These are phyloP conservation scores for Cordyceps fumosorosea DNA, from an alignment of 2,329 filamentous ascomycete species.

Conservation along the genomic window DNA sequence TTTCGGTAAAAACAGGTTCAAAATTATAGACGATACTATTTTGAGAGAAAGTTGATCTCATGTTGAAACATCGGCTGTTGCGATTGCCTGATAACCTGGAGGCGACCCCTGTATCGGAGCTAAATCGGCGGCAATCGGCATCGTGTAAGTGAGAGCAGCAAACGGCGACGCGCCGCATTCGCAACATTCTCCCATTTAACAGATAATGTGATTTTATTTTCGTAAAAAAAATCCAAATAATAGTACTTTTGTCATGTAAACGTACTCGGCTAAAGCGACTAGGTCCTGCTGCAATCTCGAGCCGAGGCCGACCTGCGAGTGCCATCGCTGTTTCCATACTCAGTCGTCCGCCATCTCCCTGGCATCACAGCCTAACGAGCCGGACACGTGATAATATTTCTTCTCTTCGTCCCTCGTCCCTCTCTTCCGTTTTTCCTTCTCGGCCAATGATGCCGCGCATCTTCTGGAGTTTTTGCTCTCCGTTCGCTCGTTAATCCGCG, in stretches of 20 bases:
- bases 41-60: not conserved
- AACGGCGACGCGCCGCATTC: slow-evolving; percentile 7
- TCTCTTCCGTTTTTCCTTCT: not conserved
- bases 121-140: not conserved
- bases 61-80: not conserved
- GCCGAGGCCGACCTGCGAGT: not conserved
- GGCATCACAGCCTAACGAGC: not conserved
- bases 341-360: not conserved
- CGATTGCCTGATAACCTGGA: not conserved
- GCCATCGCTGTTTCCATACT: slow-evolving; percentile 3
- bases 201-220: not conserved
- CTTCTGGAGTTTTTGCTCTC: not conserved
- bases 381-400: slow-evolving; percentile 1
- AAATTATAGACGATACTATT: not conserved
- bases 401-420: not conserved
- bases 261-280: not conserved
- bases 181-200: not conserved
- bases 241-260: not conserved
- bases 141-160: slow-evolving; percentile 6
- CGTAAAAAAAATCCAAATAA: not conserved
- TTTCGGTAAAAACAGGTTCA: not conserved
- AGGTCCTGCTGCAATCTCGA: not conserved
- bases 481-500: slow-evolving; percentile 3
- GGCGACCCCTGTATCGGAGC: not conserved
- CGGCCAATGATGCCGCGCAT: not conserved